Conservation (phyloP, 148 eudicot genomes). For the Heliamphora exappendiculata region DNA sequence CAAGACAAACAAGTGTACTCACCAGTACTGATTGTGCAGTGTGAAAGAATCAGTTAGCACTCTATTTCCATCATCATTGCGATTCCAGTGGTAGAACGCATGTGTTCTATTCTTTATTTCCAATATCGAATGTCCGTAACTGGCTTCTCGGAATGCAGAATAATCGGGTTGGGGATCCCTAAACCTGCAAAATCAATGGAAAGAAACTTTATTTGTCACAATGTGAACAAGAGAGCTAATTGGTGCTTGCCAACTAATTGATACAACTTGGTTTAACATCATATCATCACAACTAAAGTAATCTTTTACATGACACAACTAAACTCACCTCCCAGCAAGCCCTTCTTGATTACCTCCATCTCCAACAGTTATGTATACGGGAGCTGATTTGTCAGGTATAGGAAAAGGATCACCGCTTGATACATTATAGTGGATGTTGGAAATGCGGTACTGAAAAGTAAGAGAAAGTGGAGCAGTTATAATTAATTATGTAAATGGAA, state of each 20-base stretch:
- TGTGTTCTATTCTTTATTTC: conserved; percentile 89
- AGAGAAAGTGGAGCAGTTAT: neutral
- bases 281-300: neutral
- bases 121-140: conserved; percentile 86
- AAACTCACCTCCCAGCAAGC: conserved; percentile 65
- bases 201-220: neutral
- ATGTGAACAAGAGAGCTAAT: neutral
- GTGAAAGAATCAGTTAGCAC: conserved; percentile 55
- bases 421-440: conserved; percentile 60
- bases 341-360: conserved; percentile 99
- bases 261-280: neutral
- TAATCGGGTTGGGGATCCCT: conserved; percentile 86
- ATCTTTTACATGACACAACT: neutral
- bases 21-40: conserved; percentile 81
- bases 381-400: conserved; percentile 65
- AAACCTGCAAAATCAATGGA: conserved; percentile 41
- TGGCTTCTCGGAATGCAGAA: conserved; percentile 94
- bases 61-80: conserved; percentile 81
- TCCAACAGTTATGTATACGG: conserved; percentile 84
- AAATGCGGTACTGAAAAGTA: conserved; percentile 66
- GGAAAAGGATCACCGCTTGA: conserved; percentile 55
- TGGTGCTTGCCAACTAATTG: neutral
- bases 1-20: conserved; percentile 18
- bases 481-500: neutral
- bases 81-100: conserved; percentile 90